Percentiles rank a stretch among this genome's conserved stretches.
These are phyloP conservation scores for Fusarium paranaense DNA, from an alignment of 2,329 filamentous ascomycete species.

Conservation along the genomic window DNA sequence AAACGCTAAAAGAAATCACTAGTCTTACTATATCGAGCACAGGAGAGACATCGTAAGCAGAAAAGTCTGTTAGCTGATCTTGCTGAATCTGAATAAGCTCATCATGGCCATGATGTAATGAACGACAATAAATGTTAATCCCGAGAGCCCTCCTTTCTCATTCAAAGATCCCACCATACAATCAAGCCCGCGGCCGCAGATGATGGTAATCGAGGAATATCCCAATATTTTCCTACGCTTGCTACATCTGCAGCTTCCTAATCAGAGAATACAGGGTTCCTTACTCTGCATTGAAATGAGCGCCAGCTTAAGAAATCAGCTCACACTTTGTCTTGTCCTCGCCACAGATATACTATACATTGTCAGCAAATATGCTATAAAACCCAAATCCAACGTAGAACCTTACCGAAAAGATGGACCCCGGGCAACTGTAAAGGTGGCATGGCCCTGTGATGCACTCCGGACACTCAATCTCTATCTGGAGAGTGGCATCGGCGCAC, in stretches of 20 bases:
- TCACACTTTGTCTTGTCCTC: conserved; percentile 14
- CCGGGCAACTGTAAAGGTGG: neutral
- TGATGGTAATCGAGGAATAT: neutral
- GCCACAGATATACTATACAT: neutral
- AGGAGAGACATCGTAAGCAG: neutral
- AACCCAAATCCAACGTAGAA: neutral
- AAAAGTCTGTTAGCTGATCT: neutral
- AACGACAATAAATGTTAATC: neutral
- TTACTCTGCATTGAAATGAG: neutral
- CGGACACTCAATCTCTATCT: neutral
- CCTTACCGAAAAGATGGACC: conserved; percentile 2
- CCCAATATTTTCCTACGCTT: no score
- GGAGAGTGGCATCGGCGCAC: neutral
- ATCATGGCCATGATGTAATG: neutral
- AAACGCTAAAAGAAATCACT: no score
- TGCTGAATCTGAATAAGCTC: neutral
- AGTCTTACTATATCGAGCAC: neutral
- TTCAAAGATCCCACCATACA: neutral
- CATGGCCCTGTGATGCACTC: conserved; percentile 13
- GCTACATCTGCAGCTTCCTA: no score
- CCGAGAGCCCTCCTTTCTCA: neutral
- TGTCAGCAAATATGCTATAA: neutral
- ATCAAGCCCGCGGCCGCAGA: neutral
- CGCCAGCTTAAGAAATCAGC: neutral
- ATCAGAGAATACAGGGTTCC: neutral